Base-by-base conservation (phyloP, 148 eudicot species). In the Fagopyrum tataricum region DNA sequence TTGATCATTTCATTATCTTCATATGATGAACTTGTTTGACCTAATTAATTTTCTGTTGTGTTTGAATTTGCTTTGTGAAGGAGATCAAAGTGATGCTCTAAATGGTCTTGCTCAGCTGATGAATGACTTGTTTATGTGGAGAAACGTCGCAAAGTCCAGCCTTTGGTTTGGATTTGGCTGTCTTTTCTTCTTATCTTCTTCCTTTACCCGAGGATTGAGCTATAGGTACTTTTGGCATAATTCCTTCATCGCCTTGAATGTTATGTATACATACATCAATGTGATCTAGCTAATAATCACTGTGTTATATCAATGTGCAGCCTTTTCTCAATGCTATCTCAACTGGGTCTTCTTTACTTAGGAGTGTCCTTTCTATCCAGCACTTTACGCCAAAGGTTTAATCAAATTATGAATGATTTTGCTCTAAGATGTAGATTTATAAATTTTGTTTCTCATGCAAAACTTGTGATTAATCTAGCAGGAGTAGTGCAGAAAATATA, bases 141-240 rank as follows among this genome's bases (percentile, higher is more conserved):
- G 82, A 59, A 96, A 94, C 76, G 93, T 81, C 40, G 87, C 98
- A 44, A 94, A 87, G 82, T 91, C 98, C 21, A 94, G 86, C 78
- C 88, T 94, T 75, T 94, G 98, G 98, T 94, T 94, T 75, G 98
- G 98, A 47, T 88, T 90, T 75, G 98, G 98, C 44, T 91, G 89
- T 51, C 82, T 91, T 56, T 94, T 88, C 75, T 83, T 87, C 78
- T 72, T 94, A 31, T 91, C 98, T 74, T 91, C 96, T 76, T 91
- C 93, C 81, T 91, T 94, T 67, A 79, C 97, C 9, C 81, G 73
- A 49, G 91, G 96, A 52, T 53, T 91, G 44, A 79, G 44, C 81
- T 81, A 91, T 67, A 94, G 97, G 98, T 91, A 81, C 75, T 12
- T 39, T 31, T 37, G 7, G 31, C 43, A 31, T 15, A 39, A 39